A percentile compares a stretch with the other conserved stretches of the same genome.
Conservation (phyloP, 1,284 basidiomycete genomes). For the Malassezia nana region DNA sequence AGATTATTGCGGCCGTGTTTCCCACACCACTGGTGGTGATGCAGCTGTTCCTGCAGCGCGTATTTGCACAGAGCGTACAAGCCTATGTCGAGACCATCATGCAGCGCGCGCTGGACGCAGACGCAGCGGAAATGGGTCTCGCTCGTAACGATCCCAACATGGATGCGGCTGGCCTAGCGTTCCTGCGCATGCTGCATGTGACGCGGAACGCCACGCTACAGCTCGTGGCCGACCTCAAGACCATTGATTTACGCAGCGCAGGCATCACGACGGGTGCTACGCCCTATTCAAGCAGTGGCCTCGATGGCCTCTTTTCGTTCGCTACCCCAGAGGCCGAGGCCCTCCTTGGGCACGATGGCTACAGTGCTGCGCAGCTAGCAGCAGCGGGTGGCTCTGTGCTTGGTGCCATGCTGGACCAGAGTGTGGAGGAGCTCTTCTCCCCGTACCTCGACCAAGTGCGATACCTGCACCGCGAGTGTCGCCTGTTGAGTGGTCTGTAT, state of each 20-base stretch:
- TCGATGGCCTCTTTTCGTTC: conserved; percentile 14
- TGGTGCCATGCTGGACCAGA: conserved; percentile 73
- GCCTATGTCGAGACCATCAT: conserved; percentile 45
- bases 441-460: conserved; percentile 78
- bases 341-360: conserved; percentile 21
- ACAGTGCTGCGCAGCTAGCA: conserved; percentile 23
- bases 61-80: conserved; percentile 78
- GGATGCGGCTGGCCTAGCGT: conserved; percentile 56
- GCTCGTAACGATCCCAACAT: conserved; percentile 5
- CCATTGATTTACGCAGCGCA: conserved; percentile 63
- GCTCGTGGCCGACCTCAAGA: conserved; percentile 83
- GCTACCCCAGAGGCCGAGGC: conserved; percentile 4
- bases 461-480: conserved; percentile 85
- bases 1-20: conserved; percentile 97
- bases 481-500: conserved; percentile 74
- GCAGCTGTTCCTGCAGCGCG: conserved; percentile 94
- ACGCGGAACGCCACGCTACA: conserved; percentile 68
- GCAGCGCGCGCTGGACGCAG: conserved; percentile 24
- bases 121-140: not conserved
- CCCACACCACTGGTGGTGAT: conserved; percentile 94
- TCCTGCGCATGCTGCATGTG: conserved; percentile 80
- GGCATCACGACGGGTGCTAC: conserved; percentile 25
- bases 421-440: conserved; percentile 91
- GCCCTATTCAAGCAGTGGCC: not conserved
- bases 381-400: conserved; percentile 29